phyloP scores from a whole-genome alignment of 192 early-diverging fungal species.

The Coemansia asiatica region DNA sequence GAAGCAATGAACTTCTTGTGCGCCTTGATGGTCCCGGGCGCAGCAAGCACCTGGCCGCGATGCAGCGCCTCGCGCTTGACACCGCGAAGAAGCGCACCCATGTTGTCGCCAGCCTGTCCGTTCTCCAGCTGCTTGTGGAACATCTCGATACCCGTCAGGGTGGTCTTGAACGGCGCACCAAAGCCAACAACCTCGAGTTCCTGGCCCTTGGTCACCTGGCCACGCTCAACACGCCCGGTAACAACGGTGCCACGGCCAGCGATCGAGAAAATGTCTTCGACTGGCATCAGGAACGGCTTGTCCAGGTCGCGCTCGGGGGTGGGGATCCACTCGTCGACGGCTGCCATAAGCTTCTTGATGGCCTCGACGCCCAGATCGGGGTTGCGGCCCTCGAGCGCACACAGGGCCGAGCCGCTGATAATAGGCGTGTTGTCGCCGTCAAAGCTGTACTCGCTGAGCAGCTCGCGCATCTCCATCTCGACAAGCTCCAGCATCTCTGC shows the following conservation, averaged over 20 bases:
- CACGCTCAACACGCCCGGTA: conserved; percentile 94
- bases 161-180: conserved; percentile 86
- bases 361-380: conserved; percentile 89
- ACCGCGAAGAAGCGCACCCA: conserved; percentile 94
- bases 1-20: conserved; percentile 94
- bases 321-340: conserved; percentile 90
- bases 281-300: conserved; percentile 99
- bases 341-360: conserved; percentile 88
- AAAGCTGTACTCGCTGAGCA: conserved; percentile 87
- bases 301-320: conserved; percentile 91
- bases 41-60: conserved; percentile 90
- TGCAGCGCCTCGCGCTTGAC: conserved; percentile 95
- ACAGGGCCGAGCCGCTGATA: conserved; percentile 89
- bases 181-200: conserved; percentile 98
- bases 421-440: conserved; percentile 90
- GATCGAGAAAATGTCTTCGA: conserved; percentile 98
- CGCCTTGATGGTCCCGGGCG: conserved; percentile 89
- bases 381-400: conserved; percentile 88
- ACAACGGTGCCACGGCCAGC: conserved; percentile 96
- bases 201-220: conserved; percentile 85
- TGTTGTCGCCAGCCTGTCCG: conserved; percentile 98
- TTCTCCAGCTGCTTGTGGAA: conserved; percentile 99
- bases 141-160: conserved; percentile 97
- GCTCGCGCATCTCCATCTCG: conserved; percentile 99
- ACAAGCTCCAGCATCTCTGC: conserved; percentile 97